Conservation (phyloP, 2,329 filamentous ascomycete species). For the Sclerotinia spermophila region DNA sequence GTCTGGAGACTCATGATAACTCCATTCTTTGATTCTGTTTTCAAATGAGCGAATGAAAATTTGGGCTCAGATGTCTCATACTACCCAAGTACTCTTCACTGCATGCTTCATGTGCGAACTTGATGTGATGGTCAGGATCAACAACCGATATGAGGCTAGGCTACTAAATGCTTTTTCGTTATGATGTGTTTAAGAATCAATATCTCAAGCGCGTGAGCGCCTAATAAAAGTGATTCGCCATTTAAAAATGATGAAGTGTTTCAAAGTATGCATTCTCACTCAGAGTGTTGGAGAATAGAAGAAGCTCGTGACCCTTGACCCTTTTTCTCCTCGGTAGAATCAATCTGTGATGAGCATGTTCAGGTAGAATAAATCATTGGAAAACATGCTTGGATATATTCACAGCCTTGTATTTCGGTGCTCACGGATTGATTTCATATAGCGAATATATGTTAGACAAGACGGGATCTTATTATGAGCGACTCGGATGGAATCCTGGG, state of each 20-base stretch:
- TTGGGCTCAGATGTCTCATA: not conserved
- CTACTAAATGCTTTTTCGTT: not conserved
- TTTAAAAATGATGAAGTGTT: not conserved
- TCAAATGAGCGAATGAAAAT: not conserved
- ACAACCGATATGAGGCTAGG: not conserved
- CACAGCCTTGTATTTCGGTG: not conserved
- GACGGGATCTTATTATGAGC: no score
- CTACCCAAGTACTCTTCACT: not conserved
- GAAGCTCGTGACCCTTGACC: not conserved
- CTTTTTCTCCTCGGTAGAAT: not conserved
- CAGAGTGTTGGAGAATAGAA: not conserved
- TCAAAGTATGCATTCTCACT: not conserved
- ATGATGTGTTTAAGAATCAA: not conserved
- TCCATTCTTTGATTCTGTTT: not conserved
- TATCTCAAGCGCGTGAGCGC: not conserved
- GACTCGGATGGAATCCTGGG: no score
- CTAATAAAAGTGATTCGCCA: not conserved
- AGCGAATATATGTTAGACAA: not conserved
- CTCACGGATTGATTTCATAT: not conserved
- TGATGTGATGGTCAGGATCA: not conserved
- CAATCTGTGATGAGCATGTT: not conserved
- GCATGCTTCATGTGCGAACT: not conserved
- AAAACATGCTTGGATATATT: not conserved
- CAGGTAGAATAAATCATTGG: not conserved
- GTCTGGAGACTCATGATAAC: no score